These are phyloP conservation scores for Lentinula sp. DNA, from an alignment of 768 basidiomycete genomes.

Conservation along the genomic window DNA sequence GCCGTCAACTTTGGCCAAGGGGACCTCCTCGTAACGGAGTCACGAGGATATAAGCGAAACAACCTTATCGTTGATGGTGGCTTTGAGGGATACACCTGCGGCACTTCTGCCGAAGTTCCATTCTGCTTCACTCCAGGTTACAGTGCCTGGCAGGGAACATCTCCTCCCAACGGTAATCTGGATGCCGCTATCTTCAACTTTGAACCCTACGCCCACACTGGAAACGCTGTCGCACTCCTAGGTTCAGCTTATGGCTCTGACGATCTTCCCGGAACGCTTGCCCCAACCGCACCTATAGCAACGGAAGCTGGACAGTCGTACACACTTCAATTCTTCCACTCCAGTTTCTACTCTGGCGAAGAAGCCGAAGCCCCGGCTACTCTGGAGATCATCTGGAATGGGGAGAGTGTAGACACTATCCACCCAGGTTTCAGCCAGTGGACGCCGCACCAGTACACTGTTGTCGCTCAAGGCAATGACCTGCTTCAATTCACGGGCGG, in stretches of 20 bases:
- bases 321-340: constrained; percentile 36
- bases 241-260: constrained; percentile 37
- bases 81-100: constrained; percentile 32
- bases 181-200: constrained; percentile 43
- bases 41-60: constrained; percentile 39
- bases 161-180: constrained; percentile 25
- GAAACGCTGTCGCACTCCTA: constrained; percentile 32
- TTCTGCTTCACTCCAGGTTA: constrained; percentile 36
- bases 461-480: constrained; percentile 31
- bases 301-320: constrained; percentile 34
- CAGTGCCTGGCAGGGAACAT: constrained; percentile 35
- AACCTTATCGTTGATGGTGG: constrained; percentile 33
- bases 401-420: constrained; percentile 23
- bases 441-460: constrained; percentile 28
- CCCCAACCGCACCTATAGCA: constrained; percentile 21
- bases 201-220: constrained; percentile 32
- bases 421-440: constrained; percentile 31
- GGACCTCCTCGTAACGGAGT: constrained; percentile 37
- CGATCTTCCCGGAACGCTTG: constrained; percentile 30
- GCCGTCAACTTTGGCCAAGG: constrained; percentile 44
- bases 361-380: constrained; percentile 26
- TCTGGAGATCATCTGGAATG: constrained; percentile 40
- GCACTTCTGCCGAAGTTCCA: constrained; percentile 17
- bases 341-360: constrained; percentile 29
- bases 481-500: constrained; percentile 36